Evolutionary conservation across 176 grass and related monocot species (phyloP), one percentile per base, ranked within the genome.

Genomic region (Oryza nivara): DNA sequence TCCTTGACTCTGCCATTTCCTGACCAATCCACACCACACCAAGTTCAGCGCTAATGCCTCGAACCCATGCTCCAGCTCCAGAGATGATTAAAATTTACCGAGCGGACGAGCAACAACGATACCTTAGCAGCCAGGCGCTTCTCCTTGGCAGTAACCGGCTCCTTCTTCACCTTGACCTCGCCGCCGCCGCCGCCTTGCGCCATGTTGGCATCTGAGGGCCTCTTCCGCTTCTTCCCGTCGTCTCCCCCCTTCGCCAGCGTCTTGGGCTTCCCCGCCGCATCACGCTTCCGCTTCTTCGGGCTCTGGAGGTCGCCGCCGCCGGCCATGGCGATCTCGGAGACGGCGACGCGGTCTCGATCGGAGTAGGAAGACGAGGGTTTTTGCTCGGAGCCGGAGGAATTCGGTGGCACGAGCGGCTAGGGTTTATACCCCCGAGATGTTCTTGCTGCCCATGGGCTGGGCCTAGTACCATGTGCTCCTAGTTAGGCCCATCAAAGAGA

Each of bases 1-100:
- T 97, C 91, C 94, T 90, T 2, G 89, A 80, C 79, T 94, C 94
- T 28, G 73, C 49, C 76, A 97, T 85, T 72, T 93, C 94, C 91
- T 93, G 80, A 13, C 20, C 6, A 12, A 38, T 36, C 36, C 1
- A 40, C 3, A 45, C 7, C 41, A 44, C 15, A 32, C 12, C 47
- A 54, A 47, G 20, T 40, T 64, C 17, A 91, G 65, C 47, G 75
- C 89, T 34, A 75, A 19, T 4, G 25, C 60, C 73, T 58, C 16
- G 6, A 66, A 20, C 9, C 14, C 22, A 17, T 10, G 17, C 5
- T 56, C 74, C 41, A 56, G 17, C 8, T 45, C 74, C 30, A 56
- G 54, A 46, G 10, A 22, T 20, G 6, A 22, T 20, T 23, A 9
- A 7, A 19, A 5, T 63, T 63, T 30, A 68, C 9, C 45, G 68